Evolutionary conservation across 2,329 filamentous ascomycete genomes (phyloP).

Genomic region (Trichophyton equinum): DNA sequence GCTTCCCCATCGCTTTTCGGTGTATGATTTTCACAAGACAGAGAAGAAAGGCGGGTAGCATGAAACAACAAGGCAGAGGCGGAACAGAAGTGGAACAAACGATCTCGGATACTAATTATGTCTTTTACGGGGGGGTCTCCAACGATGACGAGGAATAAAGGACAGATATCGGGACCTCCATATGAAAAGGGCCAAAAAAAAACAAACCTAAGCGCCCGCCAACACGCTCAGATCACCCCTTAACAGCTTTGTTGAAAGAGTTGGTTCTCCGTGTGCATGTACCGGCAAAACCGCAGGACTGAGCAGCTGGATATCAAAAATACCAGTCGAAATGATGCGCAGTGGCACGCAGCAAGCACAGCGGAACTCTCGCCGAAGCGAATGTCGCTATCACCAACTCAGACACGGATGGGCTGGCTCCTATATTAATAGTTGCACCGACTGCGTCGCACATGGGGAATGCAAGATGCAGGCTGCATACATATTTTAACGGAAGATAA

Average conservation of each 20-base stretch:
- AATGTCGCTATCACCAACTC: background rate
- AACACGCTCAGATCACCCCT: background rate
- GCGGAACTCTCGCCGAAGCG: background rate
- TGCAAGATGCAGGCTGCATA: background rate
- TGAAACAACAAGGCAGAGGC: background rate
- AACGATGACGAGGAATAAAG: background rate
- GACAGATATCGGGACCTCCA: background rate
- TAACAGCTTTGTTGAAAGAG: background rate
- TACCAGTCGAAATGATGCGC: background rate
- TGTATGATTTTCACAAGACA: background rate
- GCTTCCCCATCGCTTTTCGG: background rate
- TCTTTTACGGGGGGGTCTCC: background rate
- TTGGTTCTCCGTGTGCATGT: background rate
- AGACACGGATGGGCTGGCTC: background rate
- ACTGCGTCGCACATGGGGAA: constrained; percentile 1
- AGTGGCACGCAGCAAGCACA: background rate
- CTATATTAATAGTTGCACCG: background rate
- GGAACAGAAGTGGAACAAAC: constrained; percentile 1
- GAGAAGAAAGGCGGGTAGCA: background rate
- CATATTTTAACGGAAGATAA: background rate
- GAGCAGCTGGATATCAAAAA: background rate
- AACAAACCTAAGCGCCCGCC: background rate
- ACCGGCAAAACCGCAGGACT: background rate
- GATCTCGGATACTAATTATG: constrained; percentile 1
- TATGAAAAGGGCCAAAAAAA: background rate